These are phyloP conservation scores for Termitomyces eurrhizus DNA, from an alignment of 768 basidiomycete genomes.

Conservation along the genomic window DNA sequence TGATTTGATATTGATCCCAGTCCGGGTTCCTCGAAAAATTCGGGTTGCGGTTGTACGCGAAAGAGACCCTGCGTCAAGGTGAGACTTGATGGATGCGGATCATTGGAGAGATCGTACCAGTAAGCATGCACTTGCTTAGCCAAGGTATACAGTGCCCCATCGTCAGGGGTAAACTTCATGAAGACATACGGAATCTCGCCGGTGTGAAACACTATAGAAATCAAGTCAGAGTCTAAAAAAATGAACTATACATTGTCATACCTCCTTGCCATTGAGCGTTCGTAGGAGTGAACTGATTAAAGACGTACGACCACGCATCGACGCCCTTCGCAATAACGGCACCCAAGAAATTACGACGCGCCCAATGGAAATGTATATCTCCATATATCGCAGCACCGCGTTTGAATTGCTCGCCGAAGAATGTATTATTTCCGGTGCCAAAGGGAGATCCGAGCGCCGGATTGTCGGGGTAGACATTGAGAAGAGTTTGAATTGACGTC, in stretches of 20 bases:
- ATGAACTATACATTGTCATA: background rate
- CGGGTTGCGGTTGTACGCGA: conserved; percentile 16
- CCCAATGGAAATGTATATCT: conserved; percentile 19
- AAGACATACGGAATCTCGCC: conserved; percentile 18
- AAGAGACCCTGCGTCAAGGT: conserved; percentile 11
- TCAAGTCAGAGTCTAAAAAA: background rate
- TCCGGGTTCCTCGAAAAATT: conserved; percentile 1
- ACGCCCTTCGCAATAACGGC: conserved; percentile 7
- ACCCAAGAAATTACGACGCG: conserved; percentile 16
- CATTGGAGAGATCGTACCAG: conserved; percentile 8
- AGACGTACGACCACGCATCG: conserved; percentile 15
- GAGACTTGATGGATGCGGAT: background rate
- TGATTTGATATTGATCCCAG: conserved; percentile 12
- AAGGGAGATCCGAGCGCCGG: conserved; percentile 40
- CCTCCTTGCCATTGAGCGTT: conserved; percentile 18
- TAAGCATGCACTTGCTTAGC: conserved; percentile 16
- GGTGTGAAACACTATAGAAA: conserved; percentile 14
- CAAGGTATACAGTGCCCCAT: conserved; percentile 11
- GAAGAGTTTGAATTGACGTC: conserved; percentile 17
- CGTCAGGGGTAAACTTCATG: conserved; percentile 16
- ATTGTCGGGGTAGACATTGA: conserved; percentile 35
- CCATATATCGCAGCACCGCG: conserved; percentile 18
- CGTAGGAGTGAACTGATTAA: conserved; percentile 11
- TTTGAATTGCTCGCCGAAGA: conserved; percentile 21
- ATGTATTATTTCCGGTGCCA: conserved; percentile 37